Evolutionary conservation across 129 eudicot species (phyloP).

Genomic region (Mikania micrantha): DNA sequence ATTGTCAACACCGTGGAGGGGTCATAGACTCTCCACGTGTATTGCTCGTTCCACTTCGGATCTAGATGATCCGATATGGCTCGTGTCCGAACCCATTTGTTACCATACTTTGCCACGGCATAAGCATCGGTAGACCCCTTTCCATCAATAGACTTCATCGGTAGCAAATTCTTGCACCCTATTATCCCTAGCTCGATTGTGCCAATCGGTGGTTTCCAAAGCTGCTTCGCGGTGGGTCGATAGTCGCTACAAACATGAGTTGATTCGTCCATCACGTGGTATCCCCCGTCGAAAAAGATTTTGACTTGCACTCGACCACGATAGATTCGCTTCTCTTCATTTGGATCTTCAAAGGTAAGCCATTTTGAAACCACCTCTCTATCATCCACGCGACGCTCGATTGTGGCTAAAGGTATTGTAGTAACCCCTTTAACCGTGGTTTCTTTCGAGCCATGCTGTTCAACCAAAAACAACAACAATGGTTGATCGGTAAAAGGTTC

Average conservation of each 20-base stretch:
- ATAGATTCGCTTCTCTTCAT: constrained; percentile 51
- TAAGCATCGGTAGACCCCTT: constrained; percentile 88
- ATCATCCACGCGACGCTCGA: constrained; percentile 97
- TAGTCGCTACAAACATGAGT: constrained; percentile 90
- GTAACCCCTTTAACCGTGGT: constrained; percentile 43
- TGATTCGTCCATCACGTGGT: constrained; percentile 96
- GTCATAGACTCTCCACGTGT: constrained; percentile 94
- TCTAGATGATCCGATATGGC: constrained; percentile 63
- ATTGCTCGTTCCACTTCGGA: constrained; percentile 93
- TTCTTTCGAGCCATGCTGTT: constrained; percentile 52
- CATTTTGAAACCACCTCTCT: constrained; percentile 65
- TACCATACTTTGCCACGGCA: constrained; percentile 87
- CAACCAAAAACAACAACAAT: constrained; percentile 42
- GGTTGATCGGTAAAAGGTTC: constrained; percentile 74
- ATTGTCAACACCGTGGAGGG: constrained; percentile 82
- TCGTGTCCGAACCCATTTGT: constrained; percentile 87
- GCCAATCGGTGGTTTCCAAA: constrained; percentile 88
- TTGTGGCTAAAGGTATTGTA: constrained; percentile 52
- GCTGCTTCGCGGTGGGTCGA: constrained; percentile 93
- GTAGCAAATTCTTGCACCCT: constrained; percentile 75
- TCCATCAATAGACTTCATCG: constrained; percentile 58
- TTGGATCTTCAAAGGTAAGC: constrained; percentile 74
- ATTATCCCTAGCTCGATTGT: constrained; percentile 73
- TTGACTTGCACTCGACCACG: constrained; percentile 69
- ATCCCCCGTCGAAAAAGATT: constrained; percentile 93